Evolutionary conservation across 805 yeast species (phyloP).

Genomic region (Candida awuae): DNA sequence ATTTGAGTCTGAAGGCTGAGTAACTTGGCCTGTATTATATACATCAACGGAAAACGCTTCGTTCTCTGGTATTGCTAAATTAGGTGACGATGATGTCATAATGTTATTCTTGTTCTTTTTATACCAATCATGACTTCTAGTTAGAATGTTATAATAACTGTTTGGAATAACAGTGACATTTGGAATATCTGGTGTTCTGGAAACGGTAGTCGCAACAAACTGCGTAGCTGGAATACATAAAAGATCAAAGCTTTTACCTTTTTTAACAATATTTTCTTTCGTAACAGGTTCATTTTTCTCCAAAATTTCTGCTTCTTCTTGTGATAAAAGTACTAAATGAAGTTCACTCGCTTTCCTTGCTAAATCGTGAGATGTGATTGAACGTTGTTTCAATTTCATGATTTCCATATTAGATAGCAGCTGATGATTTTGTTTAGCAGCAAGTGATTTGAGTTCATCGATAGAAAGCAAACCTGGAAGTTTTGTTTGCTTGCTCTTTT

Average conservation of each 20-base stretch:
- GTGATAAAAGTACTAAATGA: conserved; percentile 31
- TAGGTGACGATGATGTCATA: no score
- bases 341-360: conserved; percentile 34
- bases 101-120: conserved; percentile 21
- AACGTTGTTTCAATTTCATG: conserved; percentile 23
- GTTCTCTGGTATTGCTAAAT: conserved; percentile 8
- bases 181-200: conserved; percentile 43
- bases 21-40: conserved; percentile 7
- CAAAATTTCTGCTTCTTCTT: conserved; percentile 17
- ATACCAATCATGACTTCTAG: conserved; percentile 34
- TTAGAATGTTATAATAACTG: conserved; percentile 52
- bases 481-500: conserved; percentile 1
- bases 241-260: conserved; percentile 40
- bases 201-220: conserved; percentile 55
- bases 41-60: conserved; percentile 9
- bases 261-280: conserved; percentile 25
- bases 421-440: conserved; percentile 27
- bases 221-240: conserved; percentile 52
- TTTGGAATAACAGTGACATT: conserved; percentile 59
- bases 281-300: conserved; percentile 12
- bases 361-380: conserved; percentile 27
- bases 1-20: conserved; percentile 2
- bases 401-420: conserved; percentile 29
- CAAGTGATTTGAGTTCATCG: conserved; percentile 14
- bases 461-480: conserved; percentile 10